Conservation (phyloP, 441 rosid species). For the Erodium trifolium region DNA sequence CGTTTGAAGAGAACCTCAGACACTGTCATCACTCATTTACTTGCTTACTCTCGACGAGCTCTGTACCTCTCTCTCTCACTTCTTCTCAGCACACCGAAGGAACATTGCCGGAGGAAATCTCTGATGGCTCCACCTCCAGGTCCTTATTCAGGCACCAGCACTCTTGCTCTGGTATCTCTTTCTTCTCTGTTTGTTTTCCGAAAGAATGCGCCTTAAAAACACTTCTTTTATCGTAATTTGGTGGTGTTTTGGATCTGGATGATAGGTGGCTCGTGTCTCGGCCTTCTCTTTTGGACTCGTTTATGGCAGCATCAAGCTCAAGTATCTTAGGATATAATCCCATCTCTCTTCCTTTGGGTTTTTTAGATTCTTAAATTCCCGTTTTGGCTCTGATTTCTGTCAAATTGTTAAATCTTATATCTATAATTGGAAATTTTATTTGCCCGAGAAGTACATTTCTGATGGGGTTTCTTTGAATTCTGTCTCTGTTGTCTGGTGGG, state of each 20-base stretch:
- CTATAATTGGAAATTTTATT: background rate
- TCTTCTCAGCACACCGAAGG: background rate
- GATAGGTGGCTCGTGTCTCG: slow-evolving; percentile 13
- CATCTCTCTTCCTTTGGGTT: background rate
- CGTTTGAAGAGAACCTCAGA: background rate
- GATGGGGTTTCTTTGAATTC: background rate
- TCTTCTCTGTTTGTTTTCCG: background rate
- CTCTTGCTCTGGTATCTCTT: slow-evolving; percentile 15
- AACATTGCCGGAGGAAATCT: background rate
- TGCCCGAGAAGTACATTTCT: background rate
- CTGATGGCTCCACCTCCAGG: slow-evolving; percentile 23
- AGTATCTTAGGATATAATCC: slow-evolving; percentile 12
- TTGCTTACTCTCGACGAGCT: background rate
- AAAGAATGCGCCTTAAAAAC: background rate
- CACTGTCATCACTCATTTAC: background rate
- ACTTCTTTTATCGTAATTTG: background rate
- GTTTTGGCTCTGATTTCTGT: background rate
- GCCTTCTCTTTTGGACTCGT: slow-evolving; percentile 19
- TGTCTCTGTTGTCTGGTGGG: background rate
- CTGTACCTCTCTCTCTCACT: background rate
- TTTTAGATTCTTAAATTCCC: background rate
- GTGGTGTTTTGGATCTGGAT: background rate
- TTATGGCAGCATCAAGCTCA: slow-evolving; percentile 20
- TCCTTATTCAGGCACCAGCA: slow-evolving; percentile 22
- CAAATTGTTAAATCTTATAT: background rate